These are phyloP conservation scores for Triangularia verruculosa DNA, from an alignment of 2,329 filamentous ascomycete genomes.

Conservation along the genomic window DNA sequence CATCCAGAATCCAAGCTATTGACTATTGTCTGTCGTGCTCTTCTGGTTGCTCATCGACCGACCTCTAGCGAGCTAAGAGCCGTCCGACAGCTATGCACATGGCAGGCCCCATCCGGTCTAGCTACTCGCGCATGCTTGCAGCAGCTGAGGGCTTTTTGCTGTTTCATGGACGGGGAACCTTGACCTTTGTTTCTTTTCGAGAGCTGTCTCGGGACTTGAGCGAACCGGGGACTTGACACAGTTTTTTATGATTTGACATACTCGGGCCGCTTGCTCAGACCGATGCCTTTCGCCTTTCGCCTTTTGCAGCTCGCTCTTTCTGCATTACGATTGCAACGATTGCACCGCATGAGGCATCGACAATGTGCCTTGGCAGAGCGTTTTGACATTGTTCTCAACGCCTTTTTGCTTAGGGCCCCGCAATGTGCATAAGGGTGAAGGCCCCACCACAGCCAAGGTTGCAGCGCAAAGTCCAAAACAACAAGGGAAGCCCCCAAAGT, in stretches of 20 bases:
- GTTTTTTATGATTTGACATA: not conserved
- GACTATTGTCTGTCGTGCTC: not conserved
- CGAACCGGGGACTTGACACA: not conserved
- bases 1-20: not conserved
- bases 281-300: not conserved
- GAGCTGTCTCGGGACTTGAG: not conserved
- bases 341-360: not conserved
- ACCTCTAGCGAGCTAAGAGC: not conserved
- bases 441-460: conserved; percentile 7
- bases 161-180: not conserved
- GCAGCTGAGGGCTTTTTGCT: not conserved
- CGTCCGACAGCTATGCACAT: not conserved
- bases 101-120: not conserved
- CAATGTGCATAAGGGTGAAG: not conserved
- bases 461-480: not conserved
- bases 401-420: conserved; percentile 8
- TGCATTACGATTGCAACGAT: not conserved
- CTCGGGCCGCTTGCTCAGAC: not conserved
- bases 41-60: not conserved
- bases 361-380: not conserved
- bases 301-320: not conserved
- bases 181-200: not conserved
- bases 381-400: conserved; percentile 6
- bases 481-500: not conserved
- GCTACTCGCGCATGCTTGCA: not conserved